Conservation (phyloP, 371 early-diverging fungal species). For the Rhizopus microsporus region DNA sequence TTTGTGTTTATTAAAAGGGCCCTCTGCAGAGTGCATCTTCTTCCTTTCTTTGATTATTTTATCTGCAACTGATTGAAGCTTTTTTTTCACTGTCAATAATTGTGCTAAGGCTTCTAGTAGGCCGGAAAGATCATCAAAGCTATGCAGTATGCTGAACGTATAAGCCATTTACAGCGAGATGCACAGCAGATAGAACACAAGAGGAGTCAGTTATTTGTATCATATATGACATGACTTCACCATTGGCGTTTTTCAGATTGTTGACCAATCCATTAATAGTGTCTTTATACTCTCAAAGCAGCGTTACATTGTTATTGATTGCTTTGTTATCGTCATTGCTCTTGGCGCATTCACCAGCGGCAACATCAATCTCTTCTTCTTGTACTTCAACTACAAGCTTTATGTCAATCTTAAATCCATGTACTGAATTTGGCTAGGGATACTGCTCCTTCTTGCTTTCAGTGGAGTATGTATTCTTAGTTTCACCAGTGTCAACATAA, state of each 20-base stretch:
- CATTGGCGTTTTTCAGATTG: conserved; percentile 12
- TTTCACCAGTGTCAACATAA: conserved; percentile 6
- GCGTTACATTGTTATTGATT: conserved; percentile 12
- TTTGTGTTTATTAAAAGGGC: conserved; percentile 5
- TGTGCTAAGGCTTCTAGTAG: conserved; percentile 9
- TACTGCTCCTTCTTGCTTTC: conserved; percentile 14
- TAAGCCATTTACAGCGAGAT: conserved; percentile 6
- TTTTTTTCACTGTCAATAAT: conserved; percentile 6
- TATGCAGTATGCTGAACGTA: conserved; percentile 7
- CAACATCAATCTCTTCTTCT: conserved; percentile 10
- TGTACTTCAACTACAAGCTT: conserved; percentile 10
- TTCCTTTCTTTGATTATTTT: conserved; percentile 9
- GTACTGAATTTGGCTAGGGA: conserved; percentile 12
- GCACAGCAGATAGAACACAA: conserved; percentile 3
- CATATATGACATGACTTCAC: conserved; percentile 11
- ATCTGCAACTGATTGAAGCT: conserved; percentile 5
- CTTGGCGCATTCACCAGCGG: conserved; percentile 16
- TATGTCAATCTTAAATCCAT: conserved; percentile 8
- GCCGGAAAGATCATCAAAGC: conserved; percentile 4
- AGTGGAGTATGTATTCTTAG: conserved; percentile 9
- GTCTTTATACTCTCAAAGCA: conserved; percentile 11
- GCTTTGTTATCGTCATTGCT: conserved; percentile 7
- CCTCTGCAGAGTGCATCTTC: conserved; percentile 7
- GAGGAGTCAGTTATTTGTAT: conserved; percentile 13
- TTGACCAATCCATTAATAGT: conserved; percentile 11